Conservation (phyloP, 2,329 filamentous ascomycete species). For the Metarhizium sp. region DNA sequence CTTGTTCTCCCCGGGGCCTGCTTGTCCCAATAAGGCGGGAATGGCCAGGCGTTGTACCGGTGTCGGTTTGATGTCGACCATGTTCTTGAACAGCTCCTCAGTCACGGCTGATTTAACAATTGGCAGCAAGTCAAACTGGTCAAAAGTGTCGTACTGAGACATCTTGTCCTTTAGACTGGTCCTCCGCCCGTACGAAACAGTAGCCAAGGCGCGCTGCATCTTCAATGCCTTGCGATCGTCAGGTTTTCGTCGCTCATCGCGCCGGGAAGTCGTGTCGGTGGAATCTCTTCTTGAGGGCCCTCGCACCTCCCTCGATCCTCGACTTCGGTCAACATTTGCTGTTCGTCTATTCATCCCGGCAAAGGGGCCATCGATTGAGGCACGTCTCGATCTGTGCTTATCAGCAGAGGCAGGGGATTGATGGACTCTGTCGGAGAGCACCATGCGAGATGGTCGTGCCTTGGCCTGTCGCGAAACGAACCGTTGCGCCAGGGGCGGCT, state of each 20-base stretch:
- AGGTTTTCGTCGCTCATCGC: conserved; percentile 24
- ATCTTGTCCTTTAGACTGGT: conserved; percentile 43
- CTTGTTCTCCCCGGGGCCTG: conserved; percentile 18
- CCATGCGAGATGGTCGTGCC: conserved; percentile 44
- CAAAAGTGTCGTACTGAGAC: conserved; percentile 66
- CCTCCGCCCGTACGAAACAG: conserved; percentile 65
- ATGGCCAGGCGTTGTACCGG: conserved; percentile 86
- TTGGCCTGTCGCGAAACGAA: conserved; percentile 25
- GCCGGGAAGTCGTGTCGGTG: conserved; percentile 14
- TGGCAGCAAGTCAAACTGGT: conserved; percentile 69
- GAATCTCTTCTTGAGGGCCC: conserved; percentile 10
- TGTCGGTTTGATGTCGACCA: conserved; percentile 71
- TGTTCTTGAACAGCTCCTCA: conserved; percentile 63
- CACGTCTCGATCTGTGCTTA: conserved; percentile 26
- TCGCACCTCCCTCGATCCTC: conserved; percentile 11
- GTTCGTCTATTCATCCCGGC: conserved; percentile 46
- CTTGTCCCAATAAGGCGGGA: conserved; percentile 61
- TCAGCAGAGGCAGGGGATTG: conserved; percentile 26
- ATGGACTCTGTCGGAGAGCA: conserved; percentile 44
- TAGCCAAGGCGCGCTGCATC: conserved; percentile 77
- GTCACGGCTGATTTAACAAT: conserved; percentile 60
- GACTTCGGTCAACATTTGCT: conserved; percentile 27
- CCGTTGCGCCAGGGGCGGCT: conserved; percentile 25
- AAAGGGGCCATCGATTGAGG: conserved; percentile 38
- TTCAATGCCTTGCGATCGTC: conserved; percentile 67